Conservation (phyloP, 164 flowering plant genomes). For the Cinnamomum chago region DNA sequence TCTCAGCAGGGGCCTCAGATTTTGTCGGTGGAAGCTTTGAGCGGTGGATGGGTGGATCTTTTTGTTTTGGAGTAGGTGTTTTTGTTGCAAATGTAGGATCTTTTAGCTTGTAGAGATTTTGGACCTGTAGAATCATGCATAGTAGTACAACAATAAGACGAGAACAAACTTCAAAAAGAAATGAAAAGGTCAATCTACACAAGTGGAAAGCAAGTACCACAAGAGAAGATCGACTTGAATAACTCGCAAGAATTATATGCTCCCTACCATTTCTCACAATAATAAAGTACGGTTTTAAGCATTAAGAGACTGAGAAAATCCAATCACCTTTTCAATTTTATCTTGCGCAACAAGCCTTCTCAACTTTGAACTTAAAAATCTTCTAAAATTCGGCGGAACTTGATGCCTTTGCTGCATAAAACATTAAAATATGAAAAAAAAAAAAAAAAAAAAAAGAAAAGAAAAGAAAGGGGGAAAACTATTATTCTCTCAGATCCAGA, state of each 20-base stretch:
- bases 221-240: too few species aligned
- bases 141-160: background rate
- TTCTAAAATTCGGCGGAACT: constrained; percentile 69
- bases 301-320: background rate
- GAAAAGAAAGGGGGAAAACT: background rate
- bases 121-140: constrained; percentile 30
- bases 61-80: constrained; percentile 44
- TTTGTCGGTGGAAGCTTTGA: constrained; percentile 25
- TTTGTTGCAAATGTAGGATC: constrained; percentile 26
- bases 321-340: constrained; percentile 78
- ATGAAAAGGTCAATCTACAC: background rate
- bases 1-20: constrained; percentile 10
- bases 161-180: background rate
- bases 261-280: too few species aligned
- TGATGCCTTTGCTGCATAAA: constrained; percentile 66
- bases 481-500: background rate
- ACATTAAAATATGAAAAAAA: background rate
- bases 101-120: constrained; percentile 50
- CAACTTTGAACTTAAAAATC: constrained; percentile 56
- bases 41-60: constrained; percentile 17
- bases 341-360: constrained; percentile 66
- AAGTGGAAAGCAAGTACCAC: background rate
- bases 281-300: background rate
- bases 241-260: too few species aligned
- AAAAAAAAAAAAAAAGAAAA: background rate